Evolutionary conservation across 345 rosid species (phyloP).

Genomic region (Jatropha curcas): DNA sequence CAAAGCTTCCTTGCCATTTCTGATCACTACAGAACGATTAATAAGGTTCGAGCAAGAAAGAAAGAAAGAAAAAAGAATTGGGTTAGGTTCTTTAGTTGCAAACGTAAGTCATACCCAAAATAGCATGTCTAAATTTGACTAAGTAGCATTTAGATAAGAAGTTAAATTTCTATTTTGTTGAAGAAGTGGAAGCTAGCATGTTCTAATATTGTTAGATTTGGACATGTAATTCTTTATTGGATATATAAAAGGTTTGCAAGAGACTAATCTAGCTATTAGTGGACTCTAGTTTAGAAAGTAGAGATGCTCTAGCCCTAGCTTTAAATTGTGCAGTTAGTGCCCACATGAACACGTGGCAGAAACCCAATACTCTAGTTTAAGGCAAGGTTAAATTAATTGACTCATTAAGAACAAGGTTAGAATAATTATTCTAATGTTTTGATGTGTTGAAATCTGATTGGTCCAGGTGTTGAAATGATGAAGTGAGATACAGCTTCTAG

Average conservation of each 20-base stretch:
- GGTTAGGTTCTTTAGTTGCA: background rate
- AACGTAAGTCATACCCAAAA: conserved; percentile 1
- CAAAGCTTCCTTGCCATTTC: too few species aligned
- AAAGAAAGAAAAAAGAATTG: background rate
- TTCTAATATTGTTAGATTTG: too few species aligned
- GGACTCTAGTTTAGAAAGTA: too few species aligned
- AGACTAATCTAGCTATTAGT: background rate
- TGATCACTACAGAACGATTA: too few species aligned
- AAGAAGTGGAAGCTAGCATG: too few species aligned
- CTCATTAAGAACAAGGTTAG: background rate
- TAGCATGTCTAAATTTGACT: background rate
- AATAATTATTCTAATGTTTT: background rate
- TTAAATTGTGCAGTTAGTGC: background rate
- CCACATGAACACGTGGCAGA: conserved; percentile 21
- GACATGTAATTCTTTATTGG: background rate
- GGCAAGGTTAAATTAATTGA: background rate
- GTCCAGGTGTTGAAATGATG: conserved; percentile 35
- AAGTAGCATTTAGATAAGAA: background rate
- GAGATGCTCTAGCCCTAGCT: conserved; percentile 1
- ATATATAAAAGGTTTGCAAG: background rate
- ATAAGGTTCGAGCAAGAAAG: too few species aligned
- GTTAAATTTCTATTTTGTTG: too few species aligned
- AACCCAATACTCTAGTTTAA: background rate
- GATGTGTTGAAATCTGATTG: conserved; percentile 14
- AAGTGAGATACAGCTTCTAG: background rate